Base-by-base conservation (phyloP, 768 basidiomycete species). In the Pulveroboletus sp. region DNA sequence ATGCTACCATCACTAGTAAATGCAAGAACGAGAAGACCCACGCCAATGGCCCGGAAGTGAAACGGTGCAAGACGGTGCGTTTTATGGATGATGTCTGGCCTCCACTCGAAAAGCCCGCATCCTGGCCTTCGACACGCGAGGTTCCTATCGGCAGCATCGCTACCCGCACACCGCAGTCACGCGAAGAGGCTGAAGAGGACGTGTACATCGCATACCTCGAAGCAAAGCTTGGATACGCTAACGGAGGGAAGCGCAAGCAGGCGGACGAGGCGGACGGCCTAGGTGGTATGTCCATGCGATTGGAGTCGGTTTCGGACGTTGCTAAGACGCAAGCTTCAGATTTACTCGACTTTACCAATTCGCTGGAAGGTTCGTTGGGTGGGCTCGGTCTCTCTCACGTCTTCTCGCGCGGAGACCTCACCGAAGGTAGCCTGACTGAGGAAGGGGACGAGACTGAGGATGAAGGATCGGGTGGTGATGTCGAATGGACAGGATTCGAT, bases 131-230 rank as follows among this genome's bases (percentile, higher is more conserved):
- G 32, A 43, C 45, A 1, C 45, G 55, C 36, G 47, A 45, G 44
- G 36, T 44, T 10, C 29, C 46, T 0, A 39, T 49, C 26, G 34
- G 27, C n/a, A 12, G 6, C 27, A 29, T 29, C 27, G 6, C 27
- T 32, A 41, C 44, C 0, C 62, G 49, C 3, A 22, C 47, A 2
- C 57, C 69, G 22, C 71, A 66, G 22, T 67, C 67, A 6, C 71
- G 63, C 27, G 68, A 71, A 49, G 79, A 89, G 52, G 68, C 74
- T 26, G 77, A 86, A 29, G 94, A 98, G 58, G 93, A 94, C 60
- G 76, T 78, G 0, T 91, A 94, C 62, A 96, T 97, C 37, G 77
- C 82, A 0, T 84, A 87, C 68, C 71, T 96, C 11, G 94, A 97
- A 65, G 73, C 77, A 0, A 86, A 84, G 64, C 76, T 96, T 16